Evolutionary conservation across 176 grass and related monocot genomes (phyloP), one percentile per base, ranked within the genome.

Genomic region (Canna indica): DNA sequence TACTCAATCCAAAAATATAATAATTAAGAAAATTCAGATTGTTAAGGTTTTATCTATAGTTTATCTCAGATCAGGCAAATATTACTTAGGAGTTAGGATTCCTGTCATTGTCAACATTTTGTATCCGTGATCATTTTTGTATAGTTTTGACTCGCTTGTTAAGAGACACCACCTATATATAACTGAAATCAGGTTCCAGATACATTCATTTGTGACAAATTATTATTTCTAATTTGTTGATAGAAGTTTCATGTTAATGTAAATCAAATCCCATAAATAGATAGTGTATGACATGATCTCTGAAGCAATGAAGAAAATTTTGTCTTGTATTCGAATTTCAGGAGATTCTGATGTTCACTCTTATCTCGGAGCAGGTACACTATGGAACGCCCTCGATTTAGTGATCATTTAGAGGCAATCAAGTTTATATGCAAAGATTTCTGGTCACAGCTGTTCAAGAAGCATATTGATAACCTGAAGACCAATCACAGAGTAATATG

Each of bases 371-470:
- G 25, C 82, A 97, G 93, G 46, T 97, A 97, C 52, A 92, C 93
- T 6, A 85, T 97, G 86, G 93, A 92, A 54, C 86, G 86, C 50
- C 89, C 86, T 79, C 82, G 89, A 71, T 97, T 97, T 46, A 88
- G 69, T 61, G 86, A 97, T 90, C 94, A 92, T 72, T 87, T 97
- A 29, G 94, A 97, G 70, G 94, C 88, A 29, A 97, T 97, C 70
- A 92, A 97, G 65, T 97, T 97, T 76, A 97, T 97, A 74, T 97
- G 94, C 72, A 97, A 97, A 81, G 94, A 97, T 67, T 92, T 97
- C 77, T 97, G 94, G 94, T 87, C 88, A 4, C 88, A 87, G 78
- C 59, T 97, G 50, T 97, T 97, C 82, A 97, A 97, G 71, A 97
- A 92, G 34, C 88, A 92, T 71, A 92, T 97, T 45, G 94, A 97